Evolutionary conservation across 2,329 filamentous ascomycete genomes (phyloP), one percentile per base, ranked within the genome.

Genomic region (Diplocarpon mali): DNA sequence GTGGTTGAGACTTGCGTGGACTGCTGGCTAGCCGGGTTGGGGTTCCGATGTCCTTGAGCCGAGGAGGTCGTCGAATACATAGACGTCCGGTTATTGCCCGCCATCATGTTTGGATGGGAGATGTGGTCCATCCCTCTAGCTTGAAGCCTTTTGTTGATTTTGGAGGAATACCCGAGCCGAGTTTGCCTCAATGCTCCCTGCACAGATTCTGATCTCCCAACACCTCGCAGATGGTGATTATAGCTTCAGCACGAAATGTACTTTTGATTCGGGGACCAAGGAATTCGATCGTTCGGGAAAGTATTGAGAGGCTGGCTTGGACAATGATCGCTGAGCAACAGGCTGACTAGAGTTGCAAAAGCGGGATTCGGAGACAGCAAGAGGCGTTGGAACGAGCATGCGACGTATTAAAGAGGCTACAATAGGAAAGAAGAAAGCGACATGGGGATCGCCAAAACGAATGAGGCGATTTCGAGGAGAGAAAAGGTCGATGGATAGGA

Each of bases 1-100:
- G 89, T 95, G 2, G 90, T 94, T 6, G 90, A 95, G 44, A 95
- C 81, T 62, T 94, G 88, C 37, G 81, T 69, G 9, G 84, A 73
- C 58, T 86, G 77, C 58, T 82, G 79, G 44, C 78, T 78, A 29
- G 74, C 70, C 16, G 71, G 65, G 46, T 70, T 70, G 38, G 69
- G 65, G 52, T 69, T 71, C 55, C 76, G 72, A 51, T 42, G 35
- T 13, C 42, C 71, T 40, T 75, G 67, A 38, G 80, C 78, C 52
- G 83, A 77, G 54, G 78, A 81, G 55, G 69, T 71, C 60, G 78
- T 69, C 54, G 79, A 83, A 61, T 80, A 83, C 71, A 81, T 78
- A 54, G 80, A 83, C 54, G 60, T 57, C 24, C 60, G 56, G 45
- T 61, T 61, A 40, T 57, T 61, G 49, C 49, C 54, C 44, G 58